phyloP scores from a whole-genome alignment of 306 rosid genomes.

The Prunus dulcis region DNA sequence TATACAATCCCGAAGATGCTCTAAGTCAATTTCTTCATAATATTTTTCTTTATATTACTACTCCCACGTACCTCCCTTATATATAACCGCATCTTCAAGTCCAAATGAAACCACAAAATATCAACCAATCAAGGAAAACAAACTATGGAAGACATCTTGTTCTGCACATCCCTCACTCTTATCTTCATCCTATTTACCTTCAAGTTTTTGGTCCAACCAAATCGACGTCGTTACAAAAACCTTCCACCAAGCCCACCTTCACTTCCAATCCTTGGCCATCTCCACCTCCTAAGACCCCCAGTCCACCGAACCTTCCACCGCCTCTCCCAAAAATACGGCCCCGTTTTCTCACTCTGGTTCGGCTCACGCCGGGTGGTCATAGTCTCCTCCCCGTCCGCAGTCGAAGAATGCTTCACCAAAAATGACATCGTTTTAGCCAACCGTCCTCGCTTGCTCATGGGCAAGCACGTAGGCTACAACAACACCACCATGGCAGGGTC shows the following conservation, averaged over 20 bases:
- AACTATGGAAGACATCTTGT: neutral
- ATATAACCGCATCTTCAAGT: too few relatives aligned
- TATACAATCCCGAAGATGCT: too few relatives aligned
- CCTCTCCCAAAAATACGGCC: slow-evolving; percentile 49
- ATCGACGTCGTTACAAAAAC: slow-evolving; percentile 12
- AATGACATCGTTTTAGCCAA: slow-evolving; percentile 64
- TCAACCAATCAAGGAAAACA: too few relatives aligned
- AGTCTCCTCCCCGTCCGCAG: slow-evolving; percentile 47
- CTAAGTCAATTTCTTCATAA: too few relatives aligned
- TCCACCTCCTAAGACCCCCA: slow-evolving; percentile 50
- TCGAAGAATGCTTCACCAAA: slow-evolving; percentile 67
- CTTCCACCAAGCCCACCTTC: slow-evolving; percentile 52
- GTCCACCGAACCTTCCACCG: slow-evolving; percentile 32
- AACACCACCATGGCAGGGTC: slow-evolving; percentile 28
- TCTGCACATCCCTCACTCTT: slow-evolving; percentile 17
- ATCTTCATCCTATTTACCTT: slow-evolving; percentile 25
- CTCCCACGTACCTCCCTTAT: too few relatives aligned
- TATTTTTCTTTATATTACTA: too few relatives aligned
- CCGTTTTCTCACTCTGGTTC: slow-evolving; percentile 28
- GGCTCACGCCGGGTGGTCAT: slow-evolving; percentile 39
- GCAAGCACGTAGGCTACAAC: slow-evolving; percentile 46
- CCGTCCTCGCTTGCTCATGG: slow-evolving; percentile 29
- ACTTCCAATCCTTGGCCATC: slow-evolving; percentile 66
- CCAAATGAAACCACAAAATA: too few relatives aligned
- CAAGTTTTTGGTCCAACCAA: slow-evolving; percentile 25